Conservation (phyloP, 2,329 filamentous ascomycete species). For the Thermoascus crustaceus region DNA sequence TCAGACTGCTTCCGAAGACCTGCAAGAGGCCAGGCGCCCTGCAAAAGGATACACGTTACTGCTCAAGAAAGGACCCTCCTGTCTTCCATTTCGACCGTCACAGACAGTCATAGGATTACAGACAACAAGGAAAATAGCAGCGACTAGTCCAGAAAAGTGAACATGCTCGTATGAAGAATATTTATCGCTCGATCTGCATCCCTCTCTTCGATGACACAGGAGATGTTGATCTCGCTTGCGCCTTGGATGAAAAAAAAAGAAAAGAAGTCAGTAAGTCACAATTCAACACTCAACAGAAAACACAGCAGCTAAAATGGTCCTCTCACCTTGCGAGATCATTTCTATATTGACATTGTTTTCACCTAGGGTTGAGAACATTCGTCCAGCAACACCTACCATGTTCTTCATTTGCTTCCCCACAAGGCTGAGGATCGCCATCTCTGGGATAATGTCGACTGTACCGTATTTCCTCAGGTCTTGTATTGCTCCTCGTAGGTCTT, state of each 20-base stretch:
- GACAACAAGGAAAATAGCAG: background rate
- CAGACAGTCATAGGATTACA: too few species aligned
- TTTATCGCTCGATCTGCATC: slow-evolving; percentile 92
- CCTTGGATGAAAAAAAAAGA: slow-evolving; percentile 44
- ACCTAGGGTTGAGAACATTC: slow-evolving; percentile 90
- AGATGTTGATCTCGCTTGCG: slow-evolving; percentile 98
- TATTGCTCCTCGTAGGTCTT: slow-evolving; percentile 57
- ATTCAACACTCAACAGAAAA: too few species aligned
- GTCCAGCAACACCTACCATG: slow-evolving; percentile 87
- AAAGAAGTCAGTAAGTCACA: slow-evolving; percentile 7
- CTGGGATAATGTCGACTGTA: slow-evolving; percentile 77
- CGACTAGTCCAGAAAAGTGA: slow-evolving; percentile 76
- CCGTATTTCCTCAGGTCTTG: slow-evolving; percentile 71
- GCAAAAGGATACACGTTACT: too few species aligned
- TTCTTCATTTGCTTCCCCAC: slow-evolving; percentile 97
- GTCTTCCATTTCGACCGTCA: too few species aligned
- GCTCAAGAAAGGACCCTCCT: too few species aligned
- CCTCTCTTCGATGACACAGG: slow-evolving; percentile 86
- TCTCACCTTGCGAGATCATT: slow-evolving; percentile 94
- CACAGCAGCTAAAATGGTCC: slow-evolving; percentile 5
- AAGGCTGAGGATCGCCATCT: slow-evolving; percentile 92
- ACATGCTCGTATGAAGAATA: slow-evolving; percentile 91
- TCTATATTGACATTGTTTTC: slow-evolving; percentile 95
- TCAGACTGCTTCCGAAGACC: too few species aligned
- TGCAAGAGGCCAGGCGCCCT: too few species aligned